These are phyloP conservation scores for Fusarium azukiicola DNA, from an alignment of 2,329 filamentous ascomycete species.

Conservation along the genomic window DNA sequence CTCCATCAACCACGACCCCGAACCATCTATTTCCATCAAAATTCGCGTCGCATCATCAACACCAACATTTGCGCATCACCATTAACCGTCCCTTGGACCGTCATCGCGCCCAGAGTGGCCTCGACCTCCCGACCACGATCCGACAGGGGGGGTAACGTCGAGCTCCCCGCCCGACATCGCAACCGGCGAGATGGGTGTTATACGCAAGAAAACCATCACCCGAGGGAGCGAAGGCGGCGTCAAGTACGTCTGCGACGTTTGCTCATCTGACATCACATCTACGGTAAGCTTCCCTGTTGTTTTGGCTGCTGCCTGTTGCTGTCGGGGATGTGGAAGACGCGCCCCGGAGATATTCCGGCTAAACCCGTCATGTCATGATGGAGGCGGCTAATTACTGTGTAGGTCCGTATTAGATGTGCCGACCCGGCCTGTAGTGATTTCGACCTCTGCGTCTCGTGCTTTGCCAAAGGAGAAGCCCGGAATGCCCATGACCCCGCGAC, in stretches of 20 bases:
- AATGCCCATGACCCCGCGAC: constrained; percentile 92
- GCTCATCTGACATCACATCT: constrained; percentile 97
- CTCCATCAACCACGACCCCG: constrained; percentile 54
- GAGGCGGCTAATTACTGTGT: constrained; percentile 43
- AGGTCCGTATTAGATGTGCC: constrained; percentile 98
- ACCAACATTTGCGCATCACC: constrained; percentile 43
- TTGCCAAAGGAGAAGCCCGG: constrained; percentile 89
- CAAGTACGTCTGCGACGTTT: constrained; percentile 99
- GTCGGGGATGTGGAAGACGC: constrained; percentile 30
- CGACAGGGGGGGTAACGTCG: constrained; percentile 53
- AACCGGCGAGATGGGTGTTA: constrained; percentile 87
- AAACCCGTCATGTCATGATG: constrained; percentile 51
- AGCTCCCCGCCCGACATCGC: constrained; percentile 52
- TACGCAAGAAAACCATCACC: constrained; percentile 95
- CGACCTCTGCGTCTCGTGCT: constrained; percentile 98
- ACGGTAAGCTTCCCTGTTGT: constrained; percentile 82
- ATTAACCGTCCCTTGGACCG: constrained; percentile 36
- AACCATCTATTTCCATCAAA: constrained; percentile 56
- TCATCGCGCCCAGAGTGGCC: constrained; percentile 42
- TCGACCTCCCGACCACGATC: constrained; percentile 40
- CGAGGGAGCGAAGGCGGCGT: constrained; percentile 92
- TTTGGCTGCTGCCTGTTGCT: constrained; percentile 28
- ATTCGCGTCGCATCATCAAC: constrained; percentile 47
- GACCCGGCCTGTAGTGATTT: constrained; percentile 93
- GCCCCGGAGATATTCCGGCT: constrained; percentile 53